phyloP scores from a whole-genome alignment of 176 grass and related monocot genomes.

The Pontederia crassipes region DNA sequence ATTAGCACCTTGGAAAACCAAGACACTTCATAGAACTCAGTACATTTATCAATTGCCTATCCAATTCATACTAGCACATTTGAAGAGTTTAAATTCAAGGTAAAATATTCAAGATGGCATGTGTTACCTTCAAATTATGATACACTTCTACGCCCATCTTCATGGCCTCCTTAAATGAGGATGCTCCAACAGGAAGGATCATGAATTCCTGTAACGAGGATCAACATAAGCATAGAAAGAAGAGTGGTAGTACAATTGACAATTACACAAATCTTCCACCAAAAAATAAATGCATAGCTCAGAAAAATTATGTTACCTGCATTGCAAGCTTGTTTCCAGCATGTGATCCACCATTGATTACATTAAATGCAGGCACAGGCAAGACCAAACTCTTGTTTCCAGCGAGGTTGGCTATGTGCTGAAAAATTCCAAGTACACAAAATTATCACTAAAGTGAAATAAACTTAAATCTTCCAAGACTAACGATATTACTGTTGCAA shows the following conservation, averaged over 20 bases:
- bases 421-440: slow-evolving; percentile 8
- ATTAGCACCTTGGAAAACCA: background rate
- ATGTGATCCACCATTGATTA: slow-evolving; percentile 95
- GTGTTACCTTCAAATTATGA: slow-evolving; percentile 68
- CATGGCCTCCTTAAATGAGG: slow-evolving; percentile 94
- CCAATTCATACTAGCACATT: no score
- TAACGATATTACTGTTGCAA: background rate
- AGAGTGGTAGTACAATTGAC: slow-evolving; percentile 14
- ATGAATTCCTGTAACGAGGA: slow-evolving; percentile 64
- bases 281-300: no score
- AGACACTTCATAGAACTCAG: background rate
- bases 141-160: slow-evolving; percentile 98
- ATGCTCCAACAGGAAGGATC: slow-evolving; percentile 85
- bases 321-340: slow-evolving; percentile 95
- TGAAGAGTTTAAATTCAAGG: no score
- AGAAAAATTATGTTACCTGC: slow-evolving; percentile 27
- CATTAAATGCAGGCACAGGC: slow-evolving; percentile 87
- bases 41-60: no score
- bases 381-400: slow-evolving; percentile 70
- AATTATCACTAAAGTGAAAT: background rate
- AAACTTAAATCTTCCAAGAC: background rate
- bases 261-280: background rate
- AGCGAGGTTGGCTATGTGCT: slow-evolving; percentile 84
- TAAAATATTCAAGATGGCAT: no score
- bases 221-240: background rate